A percentile compares a stretch with the other conserved stretches of the same genome.
phyloP scores from a whole-genome alignment of 1,284 basidiomycete genomes.

The Malassezia pachydermatis region DNA sequence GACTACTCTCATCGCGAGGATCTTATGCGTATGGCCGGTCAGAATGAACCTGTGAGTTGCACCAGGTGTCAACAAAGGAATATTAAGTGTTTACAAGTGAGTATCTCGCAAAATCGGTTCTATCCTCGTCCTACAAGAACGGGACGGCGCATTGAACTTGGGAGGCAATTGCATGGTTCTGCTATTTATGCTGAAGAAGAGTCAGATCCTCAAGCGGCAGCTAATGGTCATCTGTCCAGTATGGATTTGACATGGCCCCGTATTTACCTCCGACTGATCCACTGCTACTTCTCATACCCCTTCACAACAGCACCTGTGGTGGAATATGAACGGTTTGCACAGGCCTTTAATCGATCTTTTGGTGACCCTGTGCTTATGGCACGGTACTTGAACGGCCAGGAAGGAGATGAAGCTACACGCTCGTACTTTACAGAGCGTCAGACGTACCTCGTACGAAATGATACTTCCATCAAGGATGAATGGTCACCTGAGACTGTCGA shows the following conservation, averaged over 20 bases:
- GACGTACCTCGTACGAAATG: not conserved
- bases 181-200: constrained; percentile 11
- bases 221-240: not conserved
- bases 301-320: constrained; percentile 38
- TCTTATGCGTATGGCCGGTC: constrained; percentile 3
- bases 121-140: constrained; percentile 40
- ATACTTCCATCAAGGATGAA: constrained; percentile 3
- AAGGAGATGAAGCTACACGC: constrained; percentile 18
- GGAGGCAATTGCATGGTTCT: constrained; percentile 37
- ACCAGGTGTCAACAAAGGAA: constrained; percentile 33
- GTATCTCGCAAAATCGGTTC: constrained; percentile 29
- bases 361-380: constrained; percentile 38
- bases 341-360: constrained; percentile 36
- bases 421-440: not conserved
- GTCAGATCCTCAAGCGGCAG: not conserved
- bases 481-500: constrained; percentile 27
- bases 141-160: constrained; percentile 44
- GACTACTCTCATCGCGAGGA: constrained; percentile 26
- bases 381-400: constrained; percentile 36
- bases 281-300: constrained; percentile 36
- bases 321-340: constrained; percentile 34
- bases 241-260: constrained; percentile 12
- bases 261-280: constrained; percentile 22
- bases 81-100: constrained; percentile 33
- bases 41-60: constrained; percentile 23